Base-by-base conservation (phyloP, 139 green algal species). In the Bryopsis sp. region DNA sequence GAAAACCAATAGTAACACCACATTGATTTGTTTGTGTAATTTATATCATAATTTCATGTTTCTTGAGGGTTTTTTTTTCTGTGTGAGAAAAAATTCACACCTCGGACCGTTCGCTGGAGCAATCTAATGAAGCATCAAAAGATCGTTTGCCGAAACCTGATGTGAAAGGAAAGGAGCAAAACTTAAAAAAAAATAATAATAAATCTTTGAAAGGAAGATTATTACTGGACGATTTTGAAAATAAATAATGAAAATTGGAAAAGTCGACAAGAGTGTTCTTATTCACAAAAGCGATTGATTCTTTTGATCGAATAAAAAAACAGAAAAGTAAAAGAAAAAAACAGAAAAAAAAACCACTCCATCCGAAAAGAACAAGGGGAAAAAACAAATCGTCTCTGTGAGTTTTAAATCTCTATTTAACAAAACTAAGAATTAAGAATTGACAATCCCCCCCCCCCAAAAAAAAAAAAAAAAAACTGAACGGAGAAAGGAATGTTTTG, bases 11-110 rank as follows among this genome's bases (percentile, higher is more conserved):
- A 11, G 5, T 65, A 31, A 46, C 32, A 47, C 28, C 58, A 50
- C 11, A 26, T 50, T 11, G 15, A 19, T 50, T 50, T 50, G 15
- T 19, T 50, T 50, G 15, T 50, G 43, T 26, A 50, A 50, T 19
- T 26, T 50, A 50, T 50, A 50, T 50, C 15, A 19, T 50, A 50
- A 50, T 50, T 50, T 50, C 43, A 50, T 50, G 43, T 50, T 15
- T 26, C 15, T 15, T 50, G 15, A 15, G 15, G 43, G 43, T 15
- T 26, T 50, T 11, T 26, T 28, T 8, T 11, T 29, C 15, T 24
- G 33, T 29, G 50, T 5, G 33, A 24, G 32, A 8, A n/a, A 33
- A 46, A 5, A 65, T 33, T 6, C 58, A 31, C 28, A 65, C 4
- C 43, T 65, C 28, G 32, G 39, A 33, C 24, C 43, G 58, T 33